Evolutionary conservation across 148 eudicot genomes (phyloP), one percentile per base, ranked within the genome.

Genomic region (Rhododendron henanense): DNA sequence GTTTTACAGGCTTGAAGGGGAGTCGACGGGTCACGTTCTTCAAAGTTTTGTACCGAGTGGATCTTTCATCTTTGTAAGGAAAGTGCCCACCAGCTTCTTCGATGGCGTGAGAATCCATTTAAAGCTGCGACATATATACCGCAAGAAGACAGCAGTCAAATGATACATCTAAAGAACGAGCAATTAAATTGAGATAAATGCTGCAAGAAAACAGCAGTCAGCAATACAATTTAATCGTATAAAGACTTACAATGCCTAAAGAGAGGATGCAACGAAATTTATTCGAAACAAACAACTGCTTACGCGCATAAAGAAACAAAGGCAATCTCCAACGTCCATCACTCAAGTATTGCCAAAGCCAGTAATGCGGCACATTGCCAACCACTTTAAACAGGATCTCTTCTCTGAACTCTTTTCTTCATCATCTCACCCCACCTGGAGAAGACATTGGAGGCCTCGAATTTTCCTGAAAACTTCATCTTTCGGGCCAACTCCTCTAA

Each of bases 401-500:
- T 85, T 84, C 86, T 81, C 84, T 84, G 84, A 71, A 85, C 87
- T 79, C 89, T 87, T 81, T 81, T 92, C 89, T 87, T 90, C 86
- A 91, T 92, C 91, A 85, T 92, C 91, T 93, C 90, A 35, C 94
- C 95, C 92, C 95, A 92, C 85, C 91, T 89, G 1, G 90, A 87
- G 53, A 95, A 92, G 81, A 91, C 5, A 89, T 92, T 87, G 9
- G 97, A 93, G 50, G 89, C 97, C 88, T 94, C 94, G 57, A 84
- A 57, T 83, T 96, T 95, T 31, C 97, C 98, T 3, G 91, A 87
- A 76, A 92, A 89, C 79, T 88, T 92, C 93, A 90, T 91, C 92
- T 91, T 96, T 80, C 89, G 89, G 39, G 95, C 97, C 87, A 94
- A 86, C 87, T 95, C 98, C 71, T 92, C 92, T 35, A 95, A 85